Evolutionary conservation across 2,329 filamentous ascomycete genomes (phyloP), one percentile per base, ranked within the genome.

Genomic region (Pyrenochaeta sp.): DNA sequence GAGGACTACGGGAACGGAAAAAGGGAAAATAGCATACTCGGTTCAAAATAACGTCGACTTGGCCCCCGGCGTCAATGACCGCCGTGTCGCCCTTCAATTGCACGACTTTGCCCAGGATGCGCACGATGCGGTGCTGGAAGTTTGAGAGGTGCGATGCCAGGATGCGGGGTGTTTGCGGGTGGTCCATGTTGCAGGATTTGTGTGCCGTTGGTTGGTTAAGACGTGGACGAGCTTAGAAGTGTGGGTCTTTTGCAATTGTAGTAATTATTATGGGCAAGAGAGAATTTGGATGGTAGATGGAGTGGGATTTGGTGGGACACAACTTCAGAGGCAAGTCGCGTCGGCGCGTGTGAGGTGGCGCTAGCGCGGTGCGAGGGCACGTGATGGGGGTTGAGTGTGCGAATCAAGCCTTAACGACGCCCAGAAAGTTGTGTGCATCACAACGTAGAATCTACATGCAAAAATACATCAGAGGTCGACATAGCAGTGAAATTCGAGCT

Each of bases 21-120:
- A 18, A 38, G 6, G 23, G 17, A 26, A 20, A 2, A 32, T 20
- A 31, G n/a, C 80, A 48, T 75, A 91, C 88, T 36, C 86, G 80
- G 67, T 89, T 91, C 55, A 97, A 71, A 13, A 87, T 75, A 2
- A 90, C 78, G 1, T 85, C 89, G 18, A 96, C 82, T 15, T 84
- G 81, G 0, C 93, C 93, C 3, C 78, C 87, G 5, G 90, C 87
- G 44, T 96, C 90, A 20, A 97, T 81, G 5, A 85, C 84, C 0
- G 91, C 93, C 36, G 83, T 81, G 38, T 94, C 89, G 56, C 92
- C 92, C 37, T 86, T 86, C 17, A 97, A 79, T 62, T 94, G 86
- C 3, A 83, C 82, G 32, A 97, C 91, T 62, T 88, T 91, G 62
- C 94, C 94, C 4, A 96, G 80, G 41, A 97, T 79, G 60, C 91